Conservation (phyloP, 1,284 basidiomycete species). For the Microbotryum violaceum region DNA sequence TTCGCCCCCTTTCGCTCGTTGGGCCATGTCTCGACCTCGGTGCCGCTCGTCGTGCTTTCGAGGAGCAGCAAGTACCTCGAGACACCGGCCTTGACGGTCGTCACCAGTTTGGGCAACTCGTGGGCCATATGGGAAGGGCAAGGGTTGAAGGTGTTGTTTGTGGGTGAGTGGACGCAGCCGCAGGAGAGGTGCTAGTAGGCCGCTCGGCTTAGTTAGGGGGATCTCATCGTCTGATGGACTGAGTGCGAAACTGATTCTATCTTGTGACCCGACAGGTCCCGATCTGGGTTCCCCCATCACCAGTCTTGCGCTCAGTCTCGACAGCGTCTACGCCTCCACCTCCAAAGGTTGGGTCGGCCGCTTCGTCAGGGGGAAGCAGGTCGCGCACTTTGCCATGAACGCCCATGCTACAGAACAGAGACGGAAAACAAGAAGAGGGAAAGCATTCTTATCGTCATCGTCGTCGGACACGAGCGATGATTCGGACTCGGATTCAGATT, state of each 20-base stretch:
- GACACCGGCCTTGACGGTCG: conserved; percentile 44
- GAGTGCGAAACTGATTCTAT: not conserved
- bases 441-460: not conserved
- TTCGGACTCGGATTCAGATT: not conserved
- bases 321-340: conserved; percentile 73
- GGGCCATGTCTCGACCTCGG: conserved; percentile 82
- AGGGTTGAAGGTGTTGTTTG: conserved; percentile 85
- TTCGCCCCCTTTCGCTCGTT: conserved; percentile 94
- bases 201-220: not conserved
- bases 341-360: conserved; percentile 60
- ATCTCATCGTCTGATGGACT: not conserved
- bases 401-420: not conserved
- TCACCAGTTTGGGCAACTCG: conserved; percentile 80
- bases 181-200: not conserved
- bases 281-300: conserved; percentile 66
- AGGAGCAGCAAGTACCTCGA: conserved; percentile 59
- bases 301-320: conserved; percentile 71
- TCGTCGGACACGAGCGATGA: conserved; percentile 6
- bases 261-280: conserved; percentile 52
- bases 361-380: conserved; percentile 74
- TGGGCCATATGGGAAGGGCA: conserved; percentile 98
- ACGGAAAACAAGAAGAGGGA: not conserved
- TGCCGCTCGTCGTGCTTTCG: conserved; percentile 82
- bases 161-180: conserved; percentile 55
- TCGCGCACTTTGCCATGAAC: conserved; percentile 37